Conservation (phyloP, 2,329 filamentous ascomycete genomes). For the Fusarium nematophilum region DNA sequence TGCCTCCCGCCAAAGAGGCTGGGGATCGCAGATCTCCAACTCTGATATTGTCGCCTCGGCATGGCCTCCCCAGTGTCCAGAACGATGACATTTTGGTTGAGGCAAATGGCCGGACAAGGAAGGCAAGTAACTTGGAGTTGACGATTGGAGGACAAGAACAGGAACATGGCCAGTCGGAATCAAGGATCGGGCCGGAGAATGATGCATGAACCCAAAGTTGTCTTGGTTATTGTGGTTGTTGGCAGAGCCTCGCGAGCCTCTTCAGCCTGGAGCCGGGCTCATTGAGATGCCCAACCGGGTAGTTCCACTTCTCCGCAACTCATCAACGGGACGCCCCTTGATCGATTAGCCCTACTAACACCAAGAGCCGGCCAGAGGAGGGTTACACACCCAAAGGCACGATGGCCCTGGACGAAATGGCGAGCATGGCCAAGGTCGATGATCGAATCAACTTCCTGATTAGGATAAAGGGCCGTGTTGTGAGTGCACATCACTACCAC, state of each 20-base stretch:
- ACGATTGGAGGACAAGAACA: conserved; percentile 18
- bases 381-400: conserved; percentile 6
- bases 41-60: background rate
- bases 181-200: conserved; percentile 19
- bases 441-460: conserved; percentile 36
- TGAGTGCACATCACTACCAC: conserved; percentile 13
- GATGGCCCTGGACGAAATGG: background rate
- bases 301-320: conserved; percentile 17
- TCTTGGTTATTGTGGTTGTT: conserved; percentile 1
- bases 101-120: conserved; percentile 1
- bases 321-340: conserved; percentile 8
- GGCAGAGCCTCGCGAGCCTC: background rate
- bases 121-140: conserved; percentile 4
- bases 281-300: conserved; percentile 15
- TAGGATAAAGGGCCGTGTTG: conserved; percentile 32
- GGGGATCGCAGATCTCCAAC: background rate
- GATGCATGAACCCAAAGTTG: conserved; percentile 30
- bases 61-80: background rate
- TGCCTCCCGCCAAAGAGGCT: background rate
- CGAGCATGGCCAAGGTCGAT: conserved; percentile 5
- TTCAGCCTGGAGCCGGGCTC: background rate
- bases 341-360: conserved; percentile 16
- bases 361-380: conserved; percentile 16
- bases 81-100: background rate
- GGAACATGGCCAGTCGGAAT: conserved; percentile 23